Evolutionary conservation across 257 asterid genomes (phyloP).

Genomic region (Solanum chmielewskii): DNA sequence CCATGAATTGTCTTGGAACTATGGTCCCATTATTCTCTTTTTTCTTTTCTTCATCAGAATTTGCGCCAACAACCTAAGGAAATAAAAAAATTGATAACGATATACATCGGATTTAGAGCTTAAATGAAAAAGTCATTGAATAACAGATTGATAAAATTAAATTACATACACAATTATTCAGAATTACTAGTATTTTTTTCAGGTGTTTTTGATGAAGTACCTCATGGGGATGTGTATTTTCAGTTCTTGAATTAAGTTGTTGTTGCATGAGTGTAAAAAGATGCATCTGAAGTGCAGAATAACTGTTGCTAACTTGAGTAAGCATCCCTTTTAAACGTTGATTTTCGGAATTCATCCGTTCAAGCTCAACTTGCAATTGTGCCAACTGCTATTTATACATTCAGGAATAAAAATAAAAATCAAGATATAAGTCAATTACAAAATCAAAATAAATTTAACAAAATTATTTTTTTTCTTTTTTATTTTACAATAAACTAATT

Average conservation of each 20-base stretch:
- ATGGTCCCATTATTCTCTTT: conserved; percentile 3
- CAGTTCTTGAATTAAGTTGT: conserved; percentile 5
- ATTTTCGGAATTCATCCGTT: conserved; percentile 64
- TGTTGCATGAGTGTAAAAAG: conserved; percentile 36
- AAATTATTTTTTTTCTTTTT: too few relatives aligned
- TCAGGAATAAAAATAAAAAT: background rate
- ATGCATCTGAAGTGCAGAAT: conserved; percentile 56
- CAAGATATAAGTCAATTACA: background rate
- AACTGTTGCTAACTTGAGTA: conserved; percentile 50
- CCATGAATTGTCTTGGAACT: conserved; percentile 57
- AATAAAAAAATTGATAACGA: background rate
- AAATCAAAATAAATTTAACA: background rate
- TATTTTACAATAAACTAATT: too few relatives aligned
- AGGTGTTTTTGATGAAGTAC: background rate
- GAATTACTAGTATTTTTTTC: background rate
- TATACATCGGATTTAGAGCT: background rate
- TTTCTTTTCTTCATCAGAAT: background rate
- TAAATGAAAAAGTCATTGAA: background rate
- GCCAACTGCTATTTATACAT: conserved; percentile 24
- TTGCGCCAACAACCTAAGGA: background rate
- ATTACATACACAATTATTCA: background rate
- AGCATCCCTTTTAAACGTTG: conserved; percentile 69
- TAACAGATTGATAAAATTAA: background rate
- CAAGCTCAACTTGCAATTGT: conserved; percentile 56
- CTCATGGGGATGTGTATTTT: conserved; percentile 10